Percentiles rank a stretch among this genome's conserved stretches.
These are phyloP conservation scores for Fraxinus xanthoxyloides DNA, from an alignment of 305 asterid genomes.

Conservation along the genomic window DNA sequence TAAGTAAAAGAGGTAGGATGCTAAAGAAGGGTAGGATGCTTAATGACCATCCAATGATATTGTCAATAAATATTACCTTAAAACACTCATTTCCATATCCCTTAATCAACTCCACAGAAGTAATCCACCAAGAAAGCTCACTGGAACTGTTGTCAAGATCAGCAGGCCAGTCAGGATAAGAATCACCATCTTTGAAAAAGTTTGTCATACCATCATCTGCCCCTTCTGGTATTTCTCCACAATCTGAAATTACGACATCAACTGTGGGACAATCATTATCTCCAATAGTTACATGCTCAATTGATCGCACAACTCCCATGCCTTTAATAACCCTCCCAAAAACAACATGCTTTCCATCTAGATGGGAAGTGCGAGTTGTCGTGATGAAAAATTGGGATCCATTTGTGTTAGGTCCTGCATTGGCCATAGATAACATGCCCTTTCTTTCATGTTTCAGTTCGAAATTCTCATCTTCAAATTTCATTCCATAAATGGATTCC, in stretches of 20 bases:
- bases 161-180: conserved; percentile 87
- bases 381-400: conserved; percentile 95
- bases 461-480: conserved; percentile 89
- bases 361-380: conserved; percentile 85
- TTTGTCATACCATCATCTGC: conserved; percentile 73
- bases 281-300: conserved; percentile 71
- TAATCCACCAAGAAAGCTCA: conserved; percentile 88
- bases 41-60: background rate
- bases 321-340: conserved; percentile 92
- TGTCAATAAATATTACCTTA: conserved; percentile 49
- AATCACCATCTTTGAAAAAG: conserved; percentile 81
- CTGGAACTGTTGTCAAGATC: conserved; percentile 62
- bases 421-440: conserved; percentile 95
- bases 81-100: conserved; percentile 79
- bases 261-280: conserved; percentile 64
- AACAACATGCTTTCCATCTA: conserved; percentile 93
- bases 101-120: conserved; percentile 66
- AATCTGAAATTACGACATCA: conserved; percentile 61
- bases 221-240: conserved; percentile 87
- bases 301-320: conserved; percentile 86
- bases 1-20: background rate
- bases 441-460: conserved; percentile 86
- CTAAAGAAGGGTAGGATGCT: background rate
- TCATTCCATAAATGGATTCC: conserved; percentile 84
- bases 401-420: conserved; percentile 78